phyloP scores from a whole-genome alignment of 2,329 filamentous ascomycete species.

The Biscogniauxia marginata region DNA sequence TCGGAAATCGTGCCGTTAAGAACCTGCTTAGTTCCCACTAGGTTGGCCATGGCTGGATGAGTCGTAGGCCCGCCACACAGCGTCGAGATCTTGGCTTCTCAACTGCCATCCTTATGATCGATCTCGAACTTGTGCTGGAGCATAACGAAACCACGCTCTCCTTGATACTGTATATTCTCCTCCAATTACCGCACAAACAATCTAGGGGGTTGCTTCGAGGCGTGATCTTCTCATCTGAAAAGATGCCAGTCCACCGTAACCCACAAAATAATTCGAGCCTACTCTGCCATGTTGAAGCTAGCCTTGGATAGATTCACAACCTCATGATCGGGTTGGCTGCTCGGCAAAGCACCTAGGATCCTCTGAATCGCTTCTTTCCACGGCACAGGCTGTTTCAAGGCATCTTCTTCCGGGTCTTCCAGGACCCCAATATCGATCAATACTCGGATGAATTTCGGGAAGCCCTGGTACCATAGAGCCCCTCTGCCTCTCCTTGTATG shows the following conservation, averaged over 20 bases:
- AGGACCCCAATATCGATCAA: conserved; percentile 93
- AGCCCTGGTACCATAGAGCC: conserved; percentile 82
- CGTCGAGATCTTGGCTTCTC: conserved; percentile 75
- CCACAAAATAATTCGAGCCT: conserved; percentile 68
- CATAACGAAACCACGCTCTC: conserved; percentile 81
- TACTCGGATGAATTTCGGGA: conserved; percentile 83
- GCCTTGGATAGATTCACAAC: conserved; percentile 74
- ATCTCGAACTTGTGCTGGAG: conserved; percentile 83
- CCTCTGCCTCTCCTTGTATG: conserved; percentile 79
- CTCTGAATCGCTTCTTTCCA: background rate
- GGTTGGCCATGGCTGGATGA: conserved; percentile 80
- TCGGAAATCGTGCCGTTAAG: conserved; percentile 71
- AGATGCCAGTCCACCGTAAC: conserved; percentile 69
- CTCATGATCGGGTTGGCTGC: conserved; percentile 30
- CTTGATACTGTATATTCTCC: conserved; percentile 86
- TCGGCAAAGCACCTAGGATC: too few relatives aligned
- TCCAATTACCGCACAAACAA: conserved; percentile 83
- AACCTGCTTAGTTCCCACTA: conserved; percentile 75
- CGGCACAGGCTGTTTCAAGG: background rate
- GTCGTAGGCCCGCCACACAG: conserved; percentile 74
- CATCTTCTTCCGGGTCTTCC: background rate
- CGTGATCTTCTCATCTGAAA: conserved; percentile 67
- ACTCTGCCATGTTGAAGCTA: conserved; percentile 66
- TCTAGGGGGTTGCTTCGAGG: conserved; percentile 79
- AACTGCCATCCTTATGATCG: conserved; percentile 74